A percentile compares a stretch with the other conserved stretches of the same genome.
phyloP scores from a whole-genome alignment of 2,329 filamentous ascomycete species.

The Diaporthe citriasiana region DNA sequence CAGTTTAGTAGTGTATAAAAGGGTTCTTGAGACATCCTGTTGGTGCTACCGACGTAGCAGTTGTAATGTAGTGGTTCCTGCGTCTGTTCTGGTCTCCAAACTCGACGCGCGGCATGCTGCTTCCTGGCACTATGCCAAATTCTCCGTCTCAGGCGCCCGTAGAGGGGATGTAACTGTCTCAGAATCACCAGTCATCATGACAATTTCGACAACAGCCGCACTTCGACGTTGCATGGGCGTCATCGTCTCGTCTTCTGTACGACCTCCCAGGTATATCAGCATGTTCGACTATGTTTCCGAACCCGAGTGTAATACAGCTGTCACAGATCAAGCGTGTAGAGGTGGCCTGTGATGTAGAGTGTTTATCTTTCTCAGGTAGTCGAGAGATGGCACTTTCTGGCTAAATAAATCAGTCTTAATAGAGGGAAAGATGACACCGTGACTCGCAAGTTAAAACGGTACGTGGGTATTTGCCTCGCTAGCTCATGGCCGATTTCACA shows the following conservation, averaged over 20 bases:
- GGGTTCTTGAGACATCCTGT: background rate
- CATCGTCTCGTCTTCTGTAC: background rate
- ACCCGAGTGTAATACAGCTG: background rate
- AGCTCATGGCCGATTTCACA: too few species aligned
- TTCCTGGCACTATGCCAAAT: background rate
- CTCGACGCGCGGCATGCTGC: background rate
- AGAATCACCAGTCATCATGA: background rate
- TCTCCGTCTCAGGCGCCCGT: background rate
- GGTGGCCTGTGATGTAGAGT: too few species aligned
- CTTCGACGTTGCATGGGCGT: background rate
- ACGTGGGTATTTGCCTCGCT: background rate
- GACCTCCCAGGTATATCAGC: background rate
- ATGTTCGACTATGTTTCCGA: too few species aligned
- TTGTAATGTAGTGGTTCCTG: background rate
- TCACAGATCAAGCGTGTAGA: too few species aligned
- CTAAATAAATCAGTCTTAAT: background rate
- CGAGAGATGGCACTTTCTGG: background rate
- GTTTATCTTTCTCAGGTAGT: background rate
- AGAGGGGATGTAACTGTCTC: background rate
- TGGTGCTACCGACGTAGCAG: fast-evolving
- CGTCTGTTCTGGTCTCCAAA: too few species aligned
- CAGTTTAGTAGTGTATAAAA: too few species aligned
- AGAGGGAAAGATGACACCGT: background rate
- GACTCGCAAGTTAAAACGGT: too few species aligned
- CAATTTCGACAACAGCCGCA: background rate